A percentile compares a stretch with the other conserved stretches of the same genome.
These are phyloP conservation scores for Trebouxia gelatinosa DNA, from an alignment of 163 green algal species.

Conservation along the genomic window DNA sequence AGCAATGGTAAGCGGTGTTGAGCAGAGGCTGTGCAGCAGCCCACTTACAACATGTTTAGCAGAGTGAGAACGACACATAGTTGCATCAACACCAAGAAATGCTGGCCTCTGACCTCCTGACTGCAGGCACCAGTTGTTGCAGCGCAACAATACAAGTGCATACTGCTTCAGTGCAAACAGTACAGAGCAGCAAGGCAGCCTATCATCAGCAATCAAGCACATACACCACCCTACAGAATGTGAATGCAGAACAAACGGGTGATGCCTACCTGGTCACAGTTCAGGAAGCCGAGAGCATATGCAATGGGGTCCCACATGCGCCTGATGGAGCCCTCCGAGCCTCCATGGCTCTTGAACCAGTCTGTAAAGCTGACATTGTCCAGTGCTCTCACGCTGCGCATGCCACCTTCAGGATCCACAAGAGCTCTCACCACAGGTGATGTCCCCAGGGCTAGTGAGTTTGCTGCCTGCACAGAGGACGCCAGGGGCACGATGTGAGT, in stretches of 20 bases:
- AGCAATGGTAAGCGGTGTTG: not conserved
- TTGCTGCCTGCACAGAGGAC: constrained; percentile 60
- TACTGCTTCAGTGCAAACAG: too few species aligned
- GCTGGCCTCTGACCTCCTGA: too few species aligned
- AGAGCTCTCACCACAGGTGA: constrained; percentile 90
- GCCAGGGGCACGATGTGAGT: constrained; percentile 5
- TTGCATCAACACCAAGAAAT: too few species aligned
- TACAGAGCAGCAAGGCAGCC: not conserved
- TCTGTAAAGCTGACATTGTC: constrained; percentile 87
- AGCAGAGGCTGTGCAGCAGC: too few species aligned
- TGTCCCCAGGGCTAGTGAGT: constrained; percentile 88
- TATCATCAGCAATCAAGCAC: not conserved
- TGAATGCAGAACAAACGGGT: not conserved
- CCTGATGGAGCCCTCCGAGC: constrained; percentile 80
- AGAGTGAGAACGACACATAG: too few species aligned
- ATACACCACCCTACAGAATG: not conserved
- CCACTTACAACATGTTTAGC: too few species aligned
- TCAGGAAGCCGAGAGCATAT: constrained; percentile 95
- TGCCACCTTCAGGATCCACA: constrained; percentile 93
- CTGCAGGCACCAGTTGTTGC: too few species aligned
- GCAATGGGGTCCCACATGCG: constrained; percentile 98
- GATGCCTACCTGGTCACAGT: constrained; percentile 81
- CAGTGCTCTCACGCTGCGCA: constrained; percentile 80
- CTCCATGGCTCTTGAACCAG: constrained; percentile 90
- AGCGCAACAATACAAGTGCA: too few species aligned